Evolutionary conservation across 495 filamentous ascomycete genomes (phyloP), one percentile per base, ranked within the genome.

Genomic region (Aspergillus heteromorphus): DNA sequence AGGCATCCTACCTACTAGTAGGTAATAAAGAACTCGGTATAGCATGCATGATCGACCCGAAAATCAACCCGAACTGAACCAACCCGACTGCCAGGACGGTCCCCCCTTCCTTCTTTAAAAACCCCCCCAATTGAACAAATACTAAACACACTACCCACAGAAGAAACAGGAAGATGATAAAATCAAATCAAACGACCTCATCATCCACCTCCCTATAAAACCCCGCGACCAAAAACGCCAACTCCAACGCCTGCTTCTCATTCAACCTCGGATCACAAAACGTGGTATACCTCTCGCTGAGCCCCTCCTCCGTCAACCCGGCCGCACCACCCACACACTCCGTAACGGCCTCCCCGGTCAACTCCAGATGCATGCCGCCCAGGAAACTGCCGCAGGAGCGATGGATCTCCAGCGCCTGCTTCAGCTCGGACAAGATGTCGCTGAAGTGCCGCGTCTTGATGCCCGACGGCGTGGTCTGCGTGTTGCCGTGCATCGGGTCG

Each of bases 211-310:
- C 78, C 6, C 87, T 73, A 70, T 86, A 95, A 65, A 89, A 89
- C 7, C 87, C 90, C 1, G 93, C 93, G 51, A 98, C 84, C 64
- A 98, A 69, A 69, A 98, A 98, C 1, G 93, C 91, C 65, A 97
- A 71, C 71, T 98, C 93, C 20, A 98, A 78, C 14, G 93, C 91
- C 74, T 98, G 93, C 70, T 97, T 96, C 79, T 97, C 93, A 65
- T 98, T 98, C 43, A 98, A 73, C 10, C 93, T 73, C 4, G 93
- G 93, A 66, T 98, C 93, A 69, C 93, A 98, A 75, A 91, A 97
- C 23, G 87, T 93, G 2, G 88, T 95, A 67, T 98, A 98, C 50
- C 95, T 87, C 45, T 89, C 80, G 4, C 83, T 82, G 34, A 98
- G 74, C 52, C 95, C 92, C 54, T 92, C 88, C 66, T 97, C 93